Conservation (phyloP, 441 rosid species). For the Pelargonium fulgidum region DNA sequence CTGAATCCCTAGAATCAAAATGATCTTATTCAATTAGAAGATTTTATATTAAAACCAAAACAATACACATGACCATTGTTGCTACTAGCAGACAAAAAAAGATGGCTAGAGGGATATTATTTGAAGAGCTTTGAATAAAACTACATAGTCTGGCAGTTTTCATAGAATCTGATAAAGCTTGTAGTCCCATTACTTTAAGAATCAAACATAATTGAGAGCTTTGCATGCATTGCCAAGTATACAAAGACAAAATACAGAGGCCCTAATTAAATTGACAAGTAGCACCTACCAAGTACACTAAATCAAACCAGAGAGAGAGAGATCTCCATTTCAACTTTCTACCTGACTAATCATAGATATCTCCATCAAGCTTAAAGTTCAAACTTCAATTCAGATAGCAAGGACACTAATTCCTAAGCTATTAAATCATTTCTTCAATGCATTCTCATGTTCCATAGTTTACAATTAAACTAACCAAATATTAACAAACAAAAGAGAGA, state of each 20-base stretch:
- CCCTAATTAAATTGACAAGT: not conserved
- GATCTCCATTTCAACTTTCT: not conserved
- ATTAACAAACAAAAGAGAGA: not conserved
- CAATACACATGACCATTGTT: too few species aligned
- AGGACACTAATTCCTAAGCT: not conserved
- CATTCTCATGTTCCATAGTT: slow-evolving; percentile 1
- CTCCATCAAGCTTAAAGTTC: not conserved
- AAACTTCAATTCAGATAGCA: not conserved
- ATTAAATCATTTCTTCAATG: not conserved
- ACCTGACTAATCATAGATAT: not conserved
- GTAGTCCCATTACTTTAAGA: too few species aligned
- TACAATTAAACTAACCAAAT: slow-evolving; percentile 3
- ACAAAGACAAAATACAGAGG: not conserved
- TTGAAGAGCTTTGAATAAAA: too few species aligned
- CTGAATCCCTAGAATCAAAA: too few species aligned
- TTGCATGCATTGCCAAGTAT: not conserved
- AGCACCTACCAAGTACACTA: not conserved
- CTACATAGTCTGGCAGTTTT: too few species aligned
- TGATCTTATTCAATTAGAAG: too few species aligned
- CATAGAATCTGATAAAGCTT: too few species aligned
- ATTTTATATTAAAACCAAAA: too few species aligned
- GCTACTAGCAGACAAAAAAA: too few species aligned
- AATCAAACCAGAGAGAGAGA: not conserved
- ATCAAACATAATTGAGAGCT: not conserved
- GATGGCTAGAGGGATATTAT: too few species aligned